phyloP scores from a whole-genome alignment of 306 rosid genomes.

The Cajanus cajan region DNA sequence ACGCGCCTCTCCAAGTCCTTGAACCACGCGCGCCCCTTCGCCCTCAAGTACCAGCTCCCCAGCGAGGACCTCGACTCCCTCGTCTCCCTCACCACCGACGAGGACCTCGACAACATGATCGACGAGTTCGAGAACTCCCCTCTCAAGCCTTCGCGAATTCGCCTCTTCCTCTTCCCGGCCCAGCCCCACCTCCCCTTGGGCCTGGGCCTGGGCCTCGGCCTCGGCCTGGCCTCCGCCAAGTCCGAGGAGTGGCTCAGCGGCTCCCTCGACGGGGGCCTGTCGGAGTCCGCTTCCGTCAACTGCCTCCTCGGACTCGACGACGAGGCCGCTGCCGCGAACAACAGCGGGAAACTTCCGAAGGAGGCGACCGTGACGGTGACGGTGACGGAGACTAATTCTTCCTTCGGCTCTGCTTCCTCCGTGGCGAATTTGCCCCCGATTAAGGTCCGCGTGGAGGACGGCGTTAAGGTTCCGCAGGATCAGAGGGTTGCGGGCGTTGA shows the following conservation, averaged over 20 bases:
- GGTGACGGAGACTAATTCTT: slow-evolving; percentile 61
- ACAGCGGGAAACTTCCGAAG: slow-evolving; percentile 39
- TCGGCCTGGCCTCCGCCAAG: slow-evolving; percentile 42
- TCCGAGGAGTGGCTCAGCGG: slow-evolving; percentile 77
- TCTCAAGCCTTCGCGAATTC: slow-evolving; percentile 53
- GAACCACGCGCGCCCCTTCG: slow-evolving; percentile 43
- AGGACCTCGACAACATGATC: slow-evolving; percentile 83
- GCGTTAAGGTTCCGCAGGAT: too few relatives aligned
- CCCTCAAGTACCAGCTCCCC: slow-evolving; percentile 82
- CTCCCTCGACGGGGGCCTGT: slow-evolving; percentile 48
- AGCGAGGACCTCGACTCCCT: slow-evolving; percentile 81
- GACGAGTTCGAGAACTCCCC: slow-evolving; percentile 60
- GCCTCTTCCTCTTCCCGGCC: slow-evolving; percentile 67
- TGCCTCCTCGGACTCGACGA: slow-evolving; percentile 73
- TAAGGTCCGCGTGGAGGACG: slow-evolving; percentile 33
- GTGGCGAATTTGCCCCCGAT: slow-evolving; percentile 59
- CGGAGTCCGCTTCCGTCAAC: slow-evolving; percentile 68
- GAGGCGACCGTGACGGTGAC: slow-evolving; percentile 37
- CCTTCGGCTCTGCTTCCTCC: slow-evolving; percentile 82
- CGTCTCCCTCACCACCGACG: slow-evolving; percentile 74
- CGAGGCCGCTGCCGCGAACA: not conserved
- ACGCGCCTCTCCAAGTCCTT: slow-evolving; percentile 65
- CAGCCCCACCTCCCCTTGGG: slow-evolving; percentile 56
- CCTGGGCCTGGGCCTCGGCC: slow-evolving; percentile 22
- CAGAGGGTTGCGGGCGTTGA: slow-evolving; percentile 65